Evolutionary conservation across 768 basidiomycete genomes (phyloP), one percentile per base, ranked within the genome.

Genomic region (Antrodiella citrinella): DNA sequence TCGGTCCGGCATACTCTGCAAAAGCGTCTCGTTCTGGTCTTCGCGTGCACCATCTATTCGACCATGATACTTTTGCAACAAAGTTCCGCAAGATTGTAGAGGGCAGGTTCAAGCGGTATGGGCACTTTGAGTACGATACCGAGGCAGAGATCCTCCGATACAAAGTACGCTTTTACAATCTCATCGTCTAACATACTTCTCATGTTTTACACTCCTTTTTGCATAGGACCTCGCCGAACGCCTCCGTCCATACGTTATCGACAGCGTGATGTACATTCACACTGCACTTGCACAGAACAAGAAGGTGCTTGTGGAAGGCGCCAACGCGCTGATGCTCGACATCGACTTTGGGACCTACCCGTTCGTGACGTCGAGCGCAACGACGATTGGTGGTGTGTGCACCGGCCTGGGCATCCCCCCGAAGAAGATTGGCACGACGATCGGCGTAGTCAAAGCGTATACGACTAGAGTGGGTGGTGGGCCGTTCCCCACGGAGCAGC

Each of bases 401-500:
- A 98, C 94, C 13, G 96, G 96, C 26, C 81, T 99, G n/a, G 96
- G 93, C 47, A 85, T 99, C 45, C 95, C 96, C 2, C 93, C 96
- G 4, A 84, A 84, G 69, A 69, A 78, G 56, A 83, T 99, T 55
- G 89, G 87, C n/a, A 80, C 81, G 44, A 75, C 84, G 21, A 86
- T 94, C 57, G 96, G 96, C 43, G 96, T 99, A 52, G 74, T 97
- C 63, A 99, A 98, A 67, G 96, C 96, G 0, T 99, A 99, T 67
- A 98, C 96, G 15, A 98, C 96, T 1, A 81, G 96, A 22, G 96
- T 99, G 20, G 96, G 96, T n/a, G 91, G 92, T 35, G 96, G 96
- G 0, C 96, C 96, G 3, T 98, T 99, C 77, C 93, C 96, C 5
- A 91, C 90, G 0, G 96, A 99, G 67, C 90, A 92, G 65, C 77